Percentiles rank a stretch among this genome's conserved stretches.
phyloP scores from a whole-genome alignment of 805 yeast species.

The Candida alai region DNA sequence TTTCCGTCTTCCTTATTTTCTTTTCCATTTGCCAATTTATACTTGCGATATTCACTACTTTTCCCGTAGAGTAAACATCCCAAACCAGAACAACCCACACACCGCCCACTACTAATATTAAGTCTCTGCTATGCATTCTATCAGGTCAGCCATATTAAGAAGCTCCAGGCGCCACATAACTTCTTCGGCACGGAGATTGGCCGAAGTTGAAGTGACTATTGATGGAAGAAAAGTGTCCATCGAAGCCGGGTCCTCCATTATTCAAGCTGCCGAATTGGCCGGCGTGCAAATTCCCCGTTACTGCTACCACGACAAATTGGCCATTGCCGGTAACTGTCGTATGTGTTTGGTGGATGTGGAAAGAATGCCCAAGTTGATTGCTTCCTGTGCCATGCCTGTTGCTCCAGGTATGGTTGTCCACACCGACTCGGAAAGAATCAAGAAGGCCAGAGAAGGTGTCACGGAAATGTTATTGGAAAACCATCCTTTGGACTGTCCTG shows the following conservation, averaged over 20 bases:
- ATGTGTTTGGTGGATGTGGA: slow-evolving; percentile 91
- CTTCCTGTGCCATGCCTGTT: slow-evolving; percentile 92
- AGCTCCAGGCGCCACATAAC: slow-evolving; percentile 19
- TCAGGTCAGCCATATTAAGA: slow-evolving; percentile 20
- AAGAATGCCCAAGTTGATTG: slow-evolving; percentile 84
- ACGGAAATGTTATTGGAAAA: slow-evolving; percentile 84
- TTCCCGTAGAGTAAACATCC: too few species aligned
- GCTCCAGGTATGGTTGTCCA: slow-evolving; percentile 84
- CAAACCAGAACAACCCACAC: too few species aligned
- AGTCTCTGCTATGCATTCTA: slow-evolving; percentile 10
- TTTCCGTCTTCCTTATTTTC: too few species aligned
- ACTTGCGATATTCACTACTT: too few species aligned
- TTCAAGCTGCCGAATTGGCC: slow-evolving; percentile 89
- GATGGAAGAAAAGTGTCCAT: slow-evolving; percentile 75
- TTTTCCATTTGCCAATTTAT: too few species aligned
- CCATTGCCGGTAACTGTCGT: slow-evolving; percentile 90
- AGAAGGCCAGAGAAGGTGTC: slow-evolving; percentile 83
- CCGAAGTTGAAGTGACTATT: slow-evolving; percentile 54
- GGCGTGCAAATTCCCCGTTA: slow-evolving; percentile 86
- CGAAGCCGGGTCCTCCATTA: slow-evolving; percentile 83
- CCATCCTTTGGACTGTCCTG: slow-evolving; percentile 90
- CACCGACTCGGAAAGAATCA: slow-evolving; percentile 73
- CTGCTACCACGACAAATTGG: slow-evolving; percentile 88
- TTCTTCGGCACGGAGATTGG: slow-evolving; percentile 22
- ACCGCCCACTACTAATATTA: too few species aligned